Evolutionary conservation across 805 yeast species (phyloP).

Genomic region (Vanderwaltozyma yarrowii): DNA sequence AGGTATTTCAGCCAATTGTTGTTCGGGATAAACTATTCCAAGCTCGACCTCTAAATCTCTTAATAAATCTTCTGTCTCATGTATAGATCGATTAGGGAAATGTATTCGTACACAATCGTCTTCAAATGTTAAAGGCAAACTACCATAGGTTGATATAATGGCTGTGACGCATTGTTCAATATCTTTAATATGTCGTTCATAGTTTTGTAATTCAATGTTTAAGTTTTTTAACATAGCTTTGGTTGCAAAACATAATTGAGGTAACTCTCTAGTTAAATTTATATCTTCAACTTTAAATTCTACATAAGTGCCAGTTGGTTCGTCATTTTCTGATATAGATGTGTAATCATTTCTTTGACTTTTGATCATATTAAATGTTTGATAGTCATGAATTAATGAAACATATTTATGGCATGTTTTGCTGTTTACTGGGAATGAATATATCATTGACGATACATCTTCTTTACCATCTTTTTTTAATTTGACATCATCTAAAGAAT

Average conservation of each 20-base stretch:
- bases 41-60: conserved; percentile 48
- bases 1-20: too few species aligned
- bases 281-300: neutral
- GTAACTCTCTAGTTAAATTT: neutral
- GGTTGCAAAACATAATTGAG: neutral
- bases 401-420: neutral
- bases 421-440: neutral
- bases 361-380: too few species aligned
- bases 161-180: neutral
- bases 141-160: too few species aligned
- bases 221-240: neutral
- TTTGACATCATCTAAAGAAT: neutral
- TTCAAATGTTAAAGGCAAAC: conserved; percentile 47
- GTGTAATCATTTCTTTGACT: neutral
- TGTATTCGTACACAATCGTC: conserved; percentile 40
- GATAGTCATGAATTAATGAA: neutral
- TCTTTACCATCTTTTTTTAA: neutral
- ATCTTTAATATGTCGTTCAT: too few species aligned
- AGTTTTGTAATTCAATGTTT: conserved; percentile 1
- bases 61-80: conserved; percentile 45
- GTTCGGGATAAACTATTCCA: conserved; percentile 42
- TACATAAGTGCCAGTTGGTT: neutral
- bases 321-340: neutral
- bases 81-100: conserved; percentile 61
- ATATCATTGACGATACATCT: neutral